Percentiles rank a stretch among this genome's conserved stretches.
These are phyloP conservation scores for Taphrina betulina DNA, from an alignment of 1,139 yeast genomes.

Conservation along the genomic window DNA sequence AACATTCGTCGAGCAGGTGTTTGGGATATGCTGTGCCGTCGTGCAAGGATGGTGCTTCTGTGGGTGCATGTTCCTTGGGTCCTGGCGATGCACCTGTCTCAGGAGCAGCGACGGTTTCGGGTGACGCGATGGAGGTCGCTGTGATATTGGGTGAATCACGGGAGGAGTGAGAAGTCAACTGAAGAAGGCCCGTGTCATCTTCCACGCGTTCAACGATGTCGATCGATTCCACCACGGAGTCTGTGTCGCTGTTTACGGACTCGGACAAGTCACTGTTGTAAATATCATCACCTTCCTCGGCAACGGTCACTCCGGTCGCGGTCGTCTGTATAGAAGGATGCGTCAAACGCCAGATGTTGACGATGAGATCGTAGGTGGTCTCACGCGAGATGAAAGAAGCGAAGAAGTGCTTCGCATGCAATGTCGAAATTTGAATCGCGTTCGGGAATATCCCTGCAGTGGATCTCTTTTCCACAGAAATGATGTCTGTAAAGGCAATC, in stretches of 20 bases:
- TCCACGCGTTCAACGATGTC: not conserved
- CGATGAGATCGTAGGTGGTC: slow-evolving; percentile 65
- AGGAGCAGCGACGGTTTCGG: not conserved
- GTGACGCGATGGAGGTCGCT: not conserved
- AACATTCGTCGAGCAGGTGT: slow-evolving; percentile 58
- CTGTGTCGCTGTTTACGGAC: not conserved
- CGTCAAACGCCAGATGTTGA: slow-evolving; percentile 44
- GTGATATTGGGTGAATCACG: slow-evolving; percentile 5
- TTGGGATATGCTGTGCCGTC: slow-evolving; percentile 57
- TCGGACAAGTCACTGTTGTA: slow-evolving; percentile 31
- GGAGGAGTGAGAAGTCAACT: not conserved
- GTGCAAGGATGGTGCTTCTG: slow-evolving; percentile 53
- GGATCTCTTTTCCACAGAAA: slow-evolving; percentile 69
- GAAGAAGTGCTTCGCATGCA: slow-evolving; percentile 63
- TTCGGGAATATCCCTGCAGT: slow-evolving; percentile 92
- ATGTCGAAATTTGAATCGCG: slow-evolving; percentile 74
- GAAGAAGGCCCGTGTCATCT: not conserved
- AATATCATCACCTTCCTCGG: slow-evolving; percentile 39
- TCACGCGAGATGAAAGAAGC: slow-evolving; percentile 88
- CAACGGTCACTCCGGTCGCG: slow-evolving; percentile 50
- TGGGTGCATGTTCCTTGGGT: slow-evolving; percentile 58
- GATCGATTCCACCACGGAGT: not conserved
- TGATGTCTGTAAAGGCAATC: slow-evolving; percentile 69
- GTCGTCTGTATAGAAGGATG: slow-evolving; percentile 45
- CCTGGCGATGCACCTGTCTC: slow-evolving; percentile 45